Conservation (phyloP, 108 stramenopile species). For the Fistulifera solaris region DNA sequence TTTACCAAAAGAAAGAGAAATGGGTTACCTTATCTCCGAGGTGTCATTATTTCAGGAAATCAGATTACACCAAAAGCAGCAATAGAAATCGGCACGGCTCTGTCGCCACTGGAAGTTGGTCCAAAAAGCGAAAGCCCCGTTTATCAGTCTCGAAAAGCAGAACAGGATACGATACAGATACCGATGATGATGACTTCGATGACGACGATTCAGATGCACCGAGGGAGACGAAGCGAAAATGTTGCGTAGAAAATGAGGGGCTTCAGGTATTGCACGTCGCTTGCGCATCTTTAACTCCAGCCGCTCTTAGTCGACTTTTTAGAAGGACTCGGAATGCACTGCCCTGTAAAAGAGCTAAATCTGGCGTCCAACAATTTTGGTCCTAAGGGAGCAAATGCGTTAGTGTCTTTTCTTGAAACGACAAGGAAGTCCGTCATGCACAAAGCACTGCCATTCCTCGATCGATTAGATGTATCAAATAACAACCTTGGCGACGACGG, state of each 20-base stretch:
- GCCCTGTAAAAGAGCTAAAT: conserved; percentile 65
- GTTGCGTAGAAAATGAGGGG: conserved; percentile 19
- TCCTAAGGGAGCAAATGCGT: conserved; percentile 33
- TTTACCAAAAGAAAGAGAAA: conserved; percentile 33
- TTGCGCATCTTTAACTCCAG: conserved; percentile 41
- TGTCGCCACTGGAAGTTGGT: conserved; percentile 32
- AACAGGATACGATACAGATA: conserved; percentile 15
- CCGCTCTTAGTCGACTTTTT: conserved; percentile 41
- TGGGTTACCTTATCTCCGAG: conserved; percentile 47
- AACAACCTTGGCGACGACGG: conserved; percentile 79
- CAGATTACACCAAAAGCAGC: conserved; percentile 43
- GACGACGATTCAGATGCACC: conserved; percentile 17
- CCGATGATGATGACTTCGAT: conserved; percentile 28
- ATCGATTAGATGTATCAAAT: conserved; percentile 72
- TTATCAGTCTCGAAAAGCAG: background rate
- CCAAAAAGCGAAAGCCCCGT: conserved; percentile 14
- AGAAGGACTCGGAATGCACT: conserved; percentile 45
- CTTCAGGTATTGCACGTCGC: conserved; percentile 66
- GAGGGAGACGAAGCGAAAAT: background rate
- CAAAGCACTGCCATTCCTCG: conserved; percentile 59
- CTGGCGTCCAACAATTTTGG: conserved; percentile 69
- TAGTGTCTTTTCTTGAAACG: conserved; percentile 59
- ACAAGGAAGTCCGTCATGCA: conserved; percentile 1
- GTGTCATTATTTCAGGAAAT: conserved; percentile 66
- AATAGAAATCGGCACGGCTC: conserved; percentile 51